Evolutionary conservation across 2,329 filamentous ascomycete species (phyloP).

Genomic region (Neophaeococcomyces mojaviensis): DNA sequence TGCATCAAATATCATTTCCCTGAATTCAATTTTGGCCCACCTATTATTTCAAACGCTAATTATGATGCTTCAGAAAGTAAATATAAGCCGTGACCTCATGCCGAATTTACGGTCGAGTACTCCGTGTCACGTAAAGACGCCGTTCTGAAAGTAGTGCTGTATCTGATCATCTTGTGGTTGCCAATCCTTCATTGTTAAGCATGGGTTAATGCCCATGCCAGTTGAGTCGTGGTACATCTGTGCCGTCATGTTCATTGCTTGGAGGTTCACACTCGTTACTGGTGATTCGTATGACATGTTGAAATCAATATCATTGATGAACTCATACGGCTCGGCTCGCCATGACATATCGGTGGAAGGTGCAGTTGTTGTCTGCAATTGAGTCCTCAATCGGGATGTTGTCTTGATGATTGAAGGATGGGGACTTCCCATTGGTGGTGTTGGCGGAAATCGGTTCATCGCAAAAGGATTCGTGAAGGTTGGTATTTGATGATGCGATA

Average conservation of each 20-base stretch:
- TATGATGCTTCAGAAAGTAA: neutral
- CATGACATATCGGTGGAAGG: neutral
- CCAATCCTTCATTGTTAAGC: constrained; percentile 23
- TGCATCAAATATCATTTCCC: neutral
- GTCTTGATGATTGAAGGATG: constrained; percentile 26
- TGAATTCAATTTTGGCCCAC: neutral
- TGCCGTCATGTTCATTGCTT: constrained; percentile 11
- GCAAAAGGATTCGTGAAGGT: constrained; percentile 16
- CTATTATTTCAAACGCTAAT: neutral
- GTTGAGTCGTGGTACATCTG: constrained; percentile 18
- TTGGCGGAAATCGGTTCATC: constrained; percentile 30
- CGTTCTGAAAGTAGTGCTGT: neutral
- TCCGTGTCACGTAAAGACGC: neutral
- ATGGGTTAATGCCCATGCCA: constrained; percentile 17
- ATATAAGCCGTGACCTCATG: constrained; percentile 1
- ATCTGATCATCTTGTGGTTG: neutral
- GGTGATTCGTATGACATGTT: constrained; percentile 21
- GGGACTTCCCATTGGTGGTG: constrained; percentile 35
- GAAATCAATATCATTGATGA: constrained; percentile 23
- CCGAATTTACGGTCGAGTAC: neutral
- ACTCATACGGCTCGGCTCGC: constrained; percentile 10
- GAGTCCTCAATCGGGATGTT: constrained; percentile 18
- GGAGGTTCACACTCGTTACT: constrained; percentile 14
- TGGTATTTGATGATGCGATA: constrained; percentile 12
- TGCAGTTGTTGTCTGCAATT: neutral